Base-by-base conservation (phyloP, 2,329 filamentous ascomycete species). In the Apiospora saccharicola region DNA sequence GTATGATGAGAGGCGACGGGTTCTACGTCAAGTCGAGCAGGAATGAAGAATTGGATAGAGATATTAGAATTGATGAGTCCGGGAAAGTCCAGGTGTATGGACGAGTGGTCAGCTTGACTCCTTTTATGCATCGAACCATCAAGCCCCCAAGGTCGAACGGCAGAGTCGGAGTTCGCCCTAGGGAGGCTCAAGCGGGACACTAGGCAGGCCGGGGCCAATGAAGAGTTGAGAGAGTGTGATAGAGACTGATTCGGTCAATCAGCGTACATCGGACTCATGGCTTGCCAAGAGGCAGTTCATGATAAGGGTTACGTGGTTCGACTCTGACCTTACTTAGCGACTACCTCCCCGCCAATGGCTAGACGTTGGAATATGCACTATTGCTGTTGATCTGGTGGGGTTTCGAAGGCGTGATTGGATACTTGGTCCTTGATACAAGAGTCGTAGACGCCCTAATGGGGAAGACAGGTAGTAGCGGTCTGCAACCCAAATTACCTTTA, bases 241-340 rank as follows among this genome's bases (percentile, higher is more conserved):
- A 41, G 37, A 64, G 57, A 64, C 57, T 24, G 57, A 24, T 64
- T 41, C 57, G 34, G 34, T 64, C 57, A 64, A 64, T 37, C 53
- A 61, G 34, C 53, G 53, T 37, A 61, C 53, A 37, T 61, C 30
- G 53, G 30, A 61, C 30, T 37, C 53, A 37, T 37, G 53, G 30
- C 30, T 61, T 30, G 53, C 53, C 30, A 61, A 61, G 53, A 34
- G 30, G 2, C 26, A 61, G 30, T n/a, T 30, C 53, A 61, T n/a
- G 53, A 61, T 64, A 64, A 64, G 57, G 57, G 57, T 64, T 64
- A 64, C 57, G 57, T 64, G 57, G 57, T 64, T 64, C 30, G 57
- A 41, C 57, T 41, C 34, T 64, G 30, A 30, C 57, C 30, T n/a
- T 64, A 37, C 34, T 41, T 64, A 64, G 57, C 57, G 57, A 64